Base-by-base conservation (phyloP, 441 rosid genomes). In the Adansonia grandidieri region DNA sequence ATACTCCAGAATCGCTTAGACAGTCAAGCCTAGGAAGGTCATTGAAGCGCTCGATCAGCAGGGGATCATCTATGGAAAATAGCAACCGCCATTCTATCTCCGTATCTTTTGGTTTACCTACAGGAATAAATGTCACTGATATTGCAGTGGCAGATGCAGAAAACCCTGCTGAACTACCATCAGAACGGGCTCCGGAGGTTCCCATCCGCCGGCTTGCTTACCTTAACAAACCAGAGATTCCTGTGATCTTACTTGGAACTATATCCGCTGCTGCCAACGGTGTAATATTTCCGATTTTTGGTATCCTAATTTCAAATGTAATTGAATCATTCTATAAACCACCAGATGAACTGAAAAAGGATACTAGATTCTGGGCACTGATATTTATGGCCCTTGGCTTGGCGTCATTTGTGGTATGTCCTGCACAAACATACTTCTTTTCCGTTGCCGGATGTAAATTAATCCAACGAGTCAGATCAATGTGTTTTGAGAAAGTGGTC, bases 401-500 rank as follows among this genome's bases (percentile, higher is more conserved):
- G 77, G 89, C 86, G 54, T 53, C 91, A 20, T 66, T 92, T 8
- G n/a, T 95, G 11, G 83, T 83, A 0, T 73, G 3, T 68, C 93
- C 97, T 19, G 76, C 80, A 19, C 86, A 80, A 28, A 73, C 88
- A 5, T 89, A 89, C 66, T 87, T 91, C 56, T 95, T 95, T 78
- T 78, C 91, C 0, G 71, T 93, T 17, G 98, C 95, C 3, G 96
- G 97, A 10, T 74, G 86, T 51, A 90, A 83, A 72, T 42, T 95
- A 62, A 88, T 95, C 77, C 84, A 85, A 67, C 81, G 98, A 72
- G 82, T 92, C 20, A 80, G 95, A 72, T 66, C 86, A 0, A 85
- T 88, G 83, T 91, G 98, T 81, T 93, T 95, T 54, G 90, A 95
- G 90, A 95, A 90, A 83, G 92, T 91, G 58, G 90, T 95, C 72